These are phyloP conservation scores for Botryotinia convoluta DNA, from an alignment of 2,329 filamentous ascomycete species.

Conservation along the genomic window DNA sequence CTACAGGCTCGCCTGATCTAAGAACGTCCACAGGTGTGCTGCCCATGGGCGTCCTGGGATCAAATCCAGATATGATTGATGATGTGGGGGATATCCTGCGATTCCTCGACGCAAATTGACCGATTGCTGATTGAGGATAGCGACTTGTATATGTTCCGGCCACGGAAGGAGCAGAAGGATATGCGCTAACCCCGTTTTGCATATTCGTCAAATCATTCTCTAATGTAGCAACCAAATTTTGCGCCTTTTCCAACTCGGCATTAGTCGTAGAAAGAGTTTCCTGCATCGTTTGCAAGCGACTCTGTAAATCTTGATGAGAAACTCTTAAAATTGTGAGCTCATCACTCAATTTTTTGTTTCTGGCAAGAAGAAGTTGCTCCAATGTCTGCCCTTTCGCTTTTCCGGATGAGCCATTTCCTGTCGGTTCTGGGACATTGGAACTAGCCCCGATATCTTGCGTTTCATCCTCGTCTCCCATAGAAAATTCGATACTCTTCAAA, in stretches of 20 bases:
- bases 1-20: constrained; percentile 61
- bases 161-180: constrained; percentile 87
- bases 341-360: constrained; percentile 95
- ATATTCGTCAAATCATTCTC: constrained; percentile 88
- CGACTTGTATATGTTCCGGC: constrained; percentile 86
- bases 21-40: constrained; percentile 54
- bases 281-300: constrained; percentile 73
- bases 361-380: constrained; percentile 84
- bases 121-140: constrained; percentile 65
- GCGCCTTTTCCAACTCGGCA: constrained; percentile 79
- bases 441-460: constrained; percentile 43
- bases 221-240: constrained; percentile 80
- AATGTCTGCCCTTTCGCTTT: constrained; percentile 74
- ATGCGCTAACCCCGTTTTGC: constrained; percentile 80
- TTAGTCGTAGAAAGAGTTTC: constrained; percentile 81
- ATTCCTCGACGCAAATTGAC: constrained; percentile 46
- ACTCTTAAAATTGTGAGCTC: constrained; percentile 91
- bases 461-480: constrained; percentile 81
- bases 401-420: constrained; percentile 48
- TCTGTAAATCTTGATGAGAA: constrained; percentile 88
- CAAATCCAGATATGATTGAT: constrained; percentile 97
- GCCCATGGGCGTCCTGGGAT: constrained; percentile 57
- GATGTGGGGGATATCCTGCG: constrained; percentile 86
- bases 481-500: constrained; percentile 96
- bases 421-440: constrained; percentile 27